Base-by-base conservation (phyloP, 2,329 filamentous ascomycete genomes). In the Diaporthe sp. region DNA sequence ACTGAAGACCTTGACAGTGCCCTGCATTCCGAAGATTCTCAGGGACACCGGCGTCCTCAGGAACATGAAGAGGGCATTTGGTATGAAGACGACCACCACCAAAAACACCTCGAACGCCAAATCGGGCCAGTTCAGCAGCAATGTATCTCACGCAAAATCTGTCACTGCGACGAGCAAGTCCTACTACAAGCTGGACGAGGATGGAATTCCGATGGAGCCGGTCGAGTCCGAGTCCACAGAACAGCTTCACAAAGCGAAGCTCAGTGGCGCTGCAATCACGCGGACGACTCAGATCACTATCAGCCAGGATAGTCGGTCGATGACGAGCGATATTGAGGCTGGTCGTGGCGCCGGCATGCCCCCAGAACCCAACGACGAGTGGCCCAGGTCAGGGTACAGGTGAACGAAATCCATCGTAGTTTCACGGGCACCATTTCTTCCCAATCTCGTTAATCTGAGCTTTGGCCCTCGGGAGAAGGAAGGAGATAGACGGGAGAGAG, bases 1-100 rank as follows among this genome's bases (percentile, higher is more conserved):
- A 68, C 17, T 25, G 15, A 6, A 25, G 22, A 37, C 12, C 6
- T 37, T 17, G 31, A 49, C 12, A 68, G 62, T 78, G 22, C 74
- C 77, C 4, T 75, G 61, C 39, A 57, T 77, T 25, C 78, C 77
- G 55, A 76, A 75, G 65, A 62, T 75, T n/a, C 22, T 78, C 61
- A 39, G 69, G 59, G 79, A 81, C 9, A 76, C 72, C 0, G 75
- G 77, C 3, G 73, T 79, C 3, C 70, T 76, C 15, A 76, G 73
- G 53, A 78, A 74, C 53, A 73, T 81, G 37, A 80, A 81, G 58
- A 77, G 62, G 9, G 67, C 49, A 2, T 75, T 79, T 1, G 79
- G 79, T 46, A 76, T 78, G 71, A 77, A 44, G 34, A 70, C 44
- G 28, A 46, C 44, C 22, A 68, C 62, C 44, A 67, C 46, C 25